phyloP scores from a whole-genome alignment of 169 alveolate species.

The Plasmodium gallinaceum region DNA sequence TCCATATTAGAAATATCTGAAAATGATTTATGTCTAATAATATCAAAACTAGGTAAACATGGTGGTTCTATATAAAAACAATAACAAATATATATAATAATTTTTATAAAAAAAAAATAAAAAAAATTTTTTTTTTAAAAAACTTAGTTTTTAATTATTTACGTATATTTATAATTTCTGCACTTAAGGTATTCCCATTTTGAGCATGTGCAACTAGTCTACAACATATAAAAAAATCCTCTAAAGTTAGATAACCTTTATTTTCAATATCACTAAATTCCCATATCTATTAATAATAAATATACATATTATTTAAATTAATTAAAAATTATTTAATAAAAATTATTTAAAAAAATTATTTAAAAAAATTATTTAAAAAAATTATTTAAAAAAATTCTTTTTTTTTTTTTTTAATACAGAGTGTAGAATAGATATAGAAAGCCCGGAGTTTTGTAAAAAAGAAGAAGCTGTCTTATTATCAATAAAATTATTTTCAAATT shows the following conservation, averaged over 20 bases:
- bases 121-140: not conserved
- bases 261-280: constrained; percentile 82
- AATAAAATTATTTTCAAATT: constrained; percentile 45
- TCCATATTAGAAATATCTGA: constrained; percentile 69
- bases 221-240: constrained; percentile 90
- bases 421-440: constrained; percentile 51
- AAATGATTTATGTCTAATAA: constrained; percentile 60
- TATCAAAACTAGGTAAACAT: constrained; percentile 64
- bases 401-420: constrained; percentile 20
- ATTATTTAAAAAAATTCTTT: not conserved
- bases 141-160: constrained; percentile 6
- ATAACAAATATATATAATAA: not conserved
- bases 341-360: not conserved
- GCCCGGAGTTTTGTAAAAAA: constrained; percentile 65
- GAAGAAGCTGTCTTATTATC: constrained; percentile 71
- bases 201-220: constrained; percentile 93
- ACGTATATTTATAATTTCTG: constrained; percentile 53
- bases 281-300: constrained; percentile 81
- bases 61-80: constrained; percentile 24
- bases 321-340: not conserved
- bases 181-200: constrained; percentile 78
- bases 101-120: not conserved
- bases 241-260: constrained; percentile 85
- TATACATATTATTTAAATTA: not conserved
- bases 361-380: not conserved